Base-by-base conservation (phyloP, 345 rosid genomes). In the Hevea brasiliensis region DNA sequence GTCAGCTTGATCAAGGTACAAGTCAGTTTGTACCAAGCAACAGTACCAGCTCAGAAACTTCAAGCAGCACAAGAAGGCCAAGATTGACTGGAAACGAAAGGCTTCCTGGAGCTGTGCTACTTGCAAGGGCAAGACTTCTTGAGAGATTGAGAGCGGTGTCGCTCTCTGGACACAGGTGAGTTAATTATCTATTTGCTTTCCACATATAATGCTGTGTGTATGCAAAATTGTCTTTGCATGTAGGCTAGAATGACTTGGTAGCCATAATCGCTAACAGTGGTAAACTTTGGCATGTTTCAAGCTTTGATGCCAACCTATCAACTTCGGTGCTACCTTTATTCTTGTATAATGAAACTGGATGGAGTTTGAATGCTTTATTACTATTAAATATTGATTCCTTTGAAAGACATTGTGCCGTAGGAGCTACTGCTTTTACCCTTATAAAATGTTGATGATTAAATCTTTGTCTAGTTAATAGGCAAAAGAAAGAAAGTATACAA, bases 51-150 rank as follows among this genome's bases (percentile, higher is more conserved):
- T 47, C 64, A 12, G 90, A 87, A 64, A 70, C 72, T 70, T 80
- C 76, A 27, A 80, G 82, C 75, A 81, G 68, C 73, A 35, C 72
- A 13, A 83, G 85, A 69, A 75, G 82, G 53, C 84, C 84, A 11
- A 81, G 78, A 70, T 60, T 74, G 63, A 80, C 77, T 12, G 77
- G 85, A 50, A 84, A 76, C 45, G 95, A 89, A 41, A 86, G 98
- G 86, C 98, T 95, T 72, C 99, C 99, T 63, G 97, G 96, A 55
- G 77, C 94, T 69, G 99, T 95, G 75, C 83, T 91, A 29, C 98
- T 92, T 73, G 98, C 99, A 18, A 91, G 96, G 82, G 97, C 81
- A 72, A 90, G 99, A 82, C 99, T 95, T 80, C 83, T 87, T 77
- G 97, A 92, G 86, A 87, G 99, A 83, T 78, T 95, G 65, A 89